Evolutionary conservation across 192 early-diverging fungal genomes (phyloP), one percentile per base, ranked within the genome.

Genomic region (Kappamyces sp.): DNA sequence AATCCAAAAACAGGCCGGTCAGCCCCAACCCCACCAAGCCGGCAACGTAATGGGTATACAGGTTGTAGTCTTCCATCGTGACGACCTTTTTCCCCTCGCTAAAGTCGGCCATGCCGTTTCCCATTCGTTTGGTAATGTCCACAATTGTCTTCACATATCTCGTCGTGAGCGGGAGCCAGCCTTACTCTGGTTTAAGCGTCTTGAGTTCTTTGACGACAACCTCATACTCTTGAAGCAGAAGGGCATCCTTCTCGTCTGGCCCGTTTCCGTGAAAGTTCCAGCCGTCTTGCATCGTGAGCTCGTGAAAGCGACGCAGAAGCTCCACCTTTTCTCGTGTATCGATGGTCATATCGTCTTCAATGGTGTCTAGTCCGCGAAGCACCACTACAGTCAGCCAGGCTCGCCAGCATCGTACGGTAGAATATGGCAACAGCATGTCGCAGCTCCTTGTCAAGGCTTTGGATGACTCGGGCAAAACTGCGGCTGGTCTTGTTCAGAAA

Each of bases 321-420:
- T 80, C 72, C 33, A 83, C 63, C 73, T 99, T 99, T 61, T 69
- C 80, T 5, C 81, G 80, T 13, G 88, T 68, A 13, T 74, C 71
- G 44, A 99, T 78, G 23, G 90, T 88, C 93, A 99, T 95, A 63
- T 99, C 97, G 74, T 99, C 97, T 75, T 99, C 96, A 57, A 99
- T 83, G 1, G 97, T 99, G 70, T 99, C 97, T 48, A 99, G 79
- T 9, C 90, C 97, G 38, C 97, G 86, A 59, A 99, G 79, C 38
- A 94, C 78, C 51, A 99, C 55, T 57, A 57, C 13, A 15, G 42
- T 40, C 41, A 57, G 31, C 9, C 5, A 12, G 32, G 5, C 5
- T 57, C 23, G 23, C 23, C 23, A 23, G 23, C 23, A 23, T 23
- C 23, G 23, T 23, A 57, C 55, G 79, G 71, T 99, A 99, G 72